These are phyloP conservation scores for Arachis stenosperma DNA, from an alignment of 306 rosid species.

Conservation along the genomic window DNA sequence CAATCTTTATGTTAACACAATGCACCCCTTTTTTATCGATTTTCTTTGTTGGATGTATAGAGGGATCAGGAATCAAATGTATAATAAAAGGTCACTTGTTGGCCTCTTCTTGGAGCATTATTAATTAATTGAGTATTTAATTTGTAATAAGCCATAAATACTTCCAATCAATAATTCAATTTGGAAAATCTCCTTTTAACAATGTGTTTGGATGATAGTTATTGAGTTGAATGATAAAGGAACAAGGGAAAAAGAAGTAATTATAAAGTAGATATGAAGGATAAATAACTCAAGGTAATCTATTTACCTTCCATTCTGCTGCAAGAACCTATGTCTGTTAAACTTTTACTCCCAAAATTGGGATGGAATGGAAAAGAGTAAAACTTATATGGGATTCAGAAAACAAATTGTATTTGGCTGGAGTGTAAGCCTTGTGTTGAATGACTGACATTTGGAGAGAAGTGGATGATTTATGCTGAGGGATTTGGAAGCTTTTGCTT, in stretches of 20 bases:
- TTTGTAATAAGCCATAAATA: too few species aligned
- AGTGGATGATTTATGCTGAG: too few species aligned
- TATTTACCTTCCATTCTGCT: neutral
- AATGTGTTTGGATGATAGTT: too few species aligned
- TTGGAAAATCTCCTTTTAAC: too few species aligned
- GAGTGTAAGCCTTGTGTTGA: too few species aligned
- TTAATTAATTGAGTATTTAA: neutral
- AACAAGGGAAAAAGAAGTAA: constrained; percentile 16
- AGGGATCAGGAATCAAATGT: neutral
- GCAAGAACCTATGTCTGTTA: neutral
- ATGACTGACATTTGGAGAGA: too few species aligned
- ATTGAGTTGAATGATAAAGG: neutral
- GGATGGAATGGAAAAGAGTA: neutral
- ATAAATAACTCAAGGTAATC: neutral
- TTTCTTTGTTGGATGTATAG: neutral
- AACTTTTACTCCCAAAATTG: constrained; percentile 1
- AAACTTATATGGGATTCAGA: neutral
- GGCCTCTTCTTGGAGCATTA: neutral
- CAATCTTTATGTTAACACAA: neutral
- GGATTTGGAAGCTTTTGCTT: too few species aligned
- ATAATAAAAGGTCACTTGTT: neutral
- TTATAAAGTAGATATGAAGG: constrained; percentile 2
- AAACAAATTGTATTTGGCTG: neutral
- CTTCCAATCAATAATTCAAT: too few species aligned
- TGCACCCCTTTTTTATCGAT: neutral